These are phyloP conservation scores for Aspergillus haitiensis DNA, from an alignment of 495 filamentous ascomycete species.

Conservation along the genomic window DNA sequence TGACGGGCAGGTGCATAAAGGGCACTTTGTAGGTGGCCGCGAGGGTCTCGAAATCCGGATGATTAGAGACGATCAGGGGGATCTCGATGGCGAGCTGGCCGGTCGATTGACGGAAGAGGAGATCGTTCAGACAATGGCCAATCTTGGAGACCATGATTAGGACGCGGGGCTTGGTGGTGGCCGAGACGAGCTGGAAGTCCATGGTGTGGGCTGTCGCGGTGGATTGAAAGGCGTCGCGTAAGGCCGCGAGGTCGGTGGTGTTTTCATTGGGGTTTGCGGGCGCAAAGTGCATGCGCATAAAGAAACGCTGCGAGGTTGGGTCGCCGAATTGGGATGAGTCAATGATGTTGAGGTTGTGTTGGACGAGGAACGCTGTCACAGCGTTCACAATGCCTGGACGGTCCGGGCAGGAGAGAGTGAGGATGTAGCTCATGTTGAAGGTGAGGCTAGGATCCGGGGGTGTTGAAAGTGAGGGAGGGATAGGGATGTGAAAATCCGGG, in stretches of 20 bases:
- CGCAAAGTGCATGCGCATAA: slow-evolving; percentile 72
- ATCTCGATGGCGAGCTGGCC: slow-evolving; percentile 64
- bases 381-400: slow-evolving; percentile 74
- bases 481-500: no score
- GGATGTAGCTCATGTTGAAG: slow-evolving; percentile 59
- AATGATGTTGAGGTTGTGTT: slow-evolving; percentile 67
- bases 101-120: slow-evolving; percentile 68
- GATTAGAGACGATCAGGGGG: slow-evolving; percentile 68
- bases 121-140: slow-evolving; percentile 76
- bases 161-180: slow-evolving; percentile 62
- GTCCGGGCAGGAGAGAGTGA: slow-evolving; percentile 74
- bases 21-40: slow-evolving; percentile 68
- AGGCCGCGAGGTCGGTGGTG: slow-evolving; percentile 40
- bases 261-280: slow-evolving; percentile 45
- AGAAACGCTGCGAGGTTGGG: slow-evolving; percentile 63
- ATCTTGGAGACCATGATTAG: slow-evolving; percentile 83
- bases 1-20: slow-evolving; percentile 73
- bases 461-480: slow-evolving; percentile 35
- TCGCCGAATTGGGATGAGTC: slow-evolving; percentile 76
- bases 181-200: slow-evolving; percentile 62
- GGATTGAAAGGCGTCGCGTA: slow-evolving; percentile 48
- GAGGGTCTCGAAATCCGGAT: slow-evolving; percentile 66
- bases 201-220: slow-evolving; percentile 58
- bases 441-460: slow-evolving; percentile 3
- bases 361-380: slow-evolving; percentile 67